Conservation (phyloP, 768 basidiomycete genomes). For the Termitomyces sp. region DNA sequence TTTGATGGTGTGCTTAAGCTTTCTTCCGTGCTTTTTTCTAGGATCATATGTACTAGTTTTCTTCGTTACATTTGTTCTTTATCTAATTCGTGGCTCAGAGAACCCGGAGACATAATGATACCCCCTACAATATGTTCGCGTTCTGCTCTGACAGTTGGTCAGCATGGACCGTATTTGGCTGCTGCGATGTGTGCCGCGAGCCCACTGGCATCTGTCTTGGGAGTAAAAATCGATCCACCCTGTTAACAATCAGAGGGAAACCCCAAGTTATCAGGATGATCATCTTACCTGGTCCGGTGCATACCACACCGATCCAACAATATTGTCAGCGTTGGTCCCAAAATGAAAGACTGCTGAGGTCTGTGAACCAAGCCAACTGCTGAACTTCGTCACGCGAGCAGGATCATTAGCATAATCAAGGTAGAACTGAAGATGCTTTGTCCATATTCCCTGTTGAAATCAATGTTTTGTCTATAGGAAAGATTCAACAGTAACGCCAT, state of each 20-base stretch:
- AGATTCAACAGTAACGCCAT: background rate
- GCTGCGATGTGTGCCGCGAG: constrained; percentile 39
- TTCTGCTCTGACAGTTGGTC: constrained; percentile 9
- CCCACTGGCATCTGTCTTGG: constrained; percentile 40
- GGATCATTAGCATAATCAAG: constrained; percentile 42
- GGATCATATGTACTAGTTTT: constrained; percentile 10
- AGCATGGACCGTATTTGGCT: constrained; percentile 41
- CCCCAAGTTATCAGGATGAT: background rate
- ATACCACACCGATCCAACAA: constrained; percentile 48
- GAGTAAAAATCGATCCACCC: constrained; percentile 42
- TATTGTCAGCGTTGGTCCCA: constrained; percentile 33
- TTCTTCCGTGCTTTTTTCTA: constrained; percentile 3
- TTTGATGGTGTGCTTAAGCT: constrained; percentile 1
- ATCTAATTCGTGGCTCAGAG: constrained; percentile 11
- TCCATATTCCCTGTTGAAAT: constrained; percentile 46
- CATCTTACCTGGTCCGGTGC: constrained; percentile 33
- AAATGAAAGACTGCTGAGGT: constrained; percentile 40
- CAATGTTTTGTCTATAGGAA: background rate
- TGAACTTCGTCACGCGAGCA: constrained; percentile 41
- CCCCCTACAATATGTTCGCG: constrained; percentile 4
- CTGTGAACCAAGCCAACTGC: constrained; percentile 36
- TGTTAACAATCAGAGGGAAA: constrained; percentile 4
- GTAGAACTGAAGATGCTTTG: constrained; percentile 48
- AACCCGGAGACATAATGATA: constrained; percentile 7
- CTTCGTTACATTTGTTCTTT: constrained; percentile 1